Percentiles rank a stretch among this genome's conserved stretches.
These are phyloP conservation scores for Magnolia sinica DNA, from an alignment of 164 flowering plant genomes.

Conservation along the genomic window DNA sequence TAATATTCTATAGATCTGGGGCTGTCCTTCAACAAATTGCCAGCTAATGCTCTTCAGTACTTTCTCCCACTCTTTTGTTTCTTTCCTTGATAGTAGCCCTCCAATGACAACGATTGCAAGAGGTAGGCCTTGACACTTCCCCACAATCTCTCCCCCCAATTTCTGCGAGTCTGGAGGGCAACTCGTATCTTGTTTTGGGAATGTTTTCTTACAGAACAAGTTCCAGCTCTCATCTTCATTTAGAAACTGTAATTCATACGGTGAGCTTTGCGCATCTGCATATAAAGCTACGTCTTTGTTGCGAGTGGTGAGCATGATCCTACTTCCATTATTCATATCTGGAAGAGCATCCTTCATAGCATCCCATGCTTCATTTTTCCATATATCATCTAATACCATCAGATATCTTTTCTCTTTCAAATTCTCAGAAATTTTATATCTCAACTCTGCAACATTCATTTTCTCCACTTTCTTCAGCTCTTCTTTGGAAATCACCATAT, in stretches of 20 bases:
- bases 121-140: slow-evolving; percentile 2
- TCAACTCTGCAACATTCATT: neutral
- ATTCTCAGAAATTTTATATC: neutral
- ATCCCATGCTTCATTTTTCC: neutral
- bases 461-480: no score
- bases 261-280: neutral
- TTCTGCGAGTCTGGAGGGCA: neutral
- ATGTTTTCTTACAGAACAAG: neutral
- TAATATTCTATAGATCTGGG: neutral
- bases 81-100: neutral
- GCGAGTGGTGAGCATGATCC: slow-evolving; percentile 3
- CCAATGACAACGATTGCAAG: slow-evolving; percentile 1
- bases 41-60: neutral
- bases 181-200: neutral
- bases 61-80: neutral
- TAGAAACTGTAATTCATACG: neutral
- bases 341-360: neutral
- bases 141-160: neutral
- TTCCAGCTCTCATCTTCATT: neutral
- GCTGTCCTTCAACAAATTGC: neutral
- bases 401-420: neutral
- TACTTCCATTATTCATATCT: neutral
- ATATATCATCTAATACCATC: slow-evolving; percentile 8
- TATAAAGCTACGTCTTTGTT: neutral
- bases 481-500: no score